phyloP scores from a whole-genome alignment of 257 asterid species.

The Mitragyna speciosa region DNA sequence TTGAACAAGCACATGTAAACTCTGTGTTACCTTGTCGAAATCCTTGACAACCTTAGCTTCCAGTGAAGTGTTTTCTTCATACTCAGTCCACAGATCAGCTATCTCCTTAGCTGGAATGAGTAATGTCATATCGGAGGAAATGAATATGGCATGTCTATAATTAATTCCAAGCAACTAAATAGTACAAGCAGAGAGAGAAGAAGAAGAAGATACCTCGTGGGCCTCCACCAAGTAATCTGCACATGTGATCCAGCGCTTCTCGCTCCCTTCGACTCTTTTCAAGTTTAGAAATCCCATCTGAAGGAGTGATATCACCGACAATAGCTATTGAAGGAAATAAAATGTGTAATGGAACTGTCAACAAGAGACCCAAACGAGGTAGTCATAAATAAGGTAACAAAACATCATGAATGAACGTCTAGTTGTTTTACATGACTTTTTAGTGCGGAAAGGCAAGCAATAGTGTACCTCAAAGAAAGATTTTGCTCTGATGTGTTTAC shows the following conservation, averaged over 20 bases:
- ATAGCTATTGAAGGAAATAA: constrained; percentile 49
- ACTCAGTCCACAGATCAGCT: constrained; percentile 86
- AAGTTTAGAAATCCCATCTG: constrained; percentile 82
- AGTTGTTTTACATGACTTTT: not conserved
- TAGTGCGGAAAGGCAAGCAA: not conserved
- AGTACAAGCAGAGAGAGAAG: not conserved
- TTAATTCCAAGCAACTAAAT: not conserved
- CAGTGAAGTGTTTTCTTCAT: constrained; percentile 72
- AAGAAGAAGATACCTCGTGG: constrained; percentile 54
- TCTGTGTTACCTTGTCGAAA: constrained; percentile 73
- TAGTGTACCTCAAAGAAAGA: not conserved
- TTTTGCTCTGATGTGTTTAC: not conserved
- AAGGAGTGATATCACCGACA: constrained; percentile 93
- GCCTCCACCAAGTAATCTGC: constrained; percentile 90
- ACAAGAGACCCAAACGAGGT: not conserved
- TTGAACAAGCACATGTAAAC: not conserved
- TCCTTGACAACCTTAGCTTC: constrained; percentile 98
- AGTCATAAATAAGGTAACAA: not conserved
- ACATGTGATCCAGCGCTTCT: constrained; percentile 81
- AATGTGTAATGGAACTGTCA: not conserved
- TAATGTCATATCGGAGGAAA: constrained; percentile 7
- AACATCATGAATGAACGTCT: not conserved
- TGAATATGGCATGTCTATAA: not conserved
- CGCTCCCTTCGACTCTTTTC: constrained; percentile 83
- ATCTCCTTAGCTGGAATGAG: constrained; percentile 77